Conservation (phyloP, 139 green algal genomes). For the Volvox africanus region DNA sequence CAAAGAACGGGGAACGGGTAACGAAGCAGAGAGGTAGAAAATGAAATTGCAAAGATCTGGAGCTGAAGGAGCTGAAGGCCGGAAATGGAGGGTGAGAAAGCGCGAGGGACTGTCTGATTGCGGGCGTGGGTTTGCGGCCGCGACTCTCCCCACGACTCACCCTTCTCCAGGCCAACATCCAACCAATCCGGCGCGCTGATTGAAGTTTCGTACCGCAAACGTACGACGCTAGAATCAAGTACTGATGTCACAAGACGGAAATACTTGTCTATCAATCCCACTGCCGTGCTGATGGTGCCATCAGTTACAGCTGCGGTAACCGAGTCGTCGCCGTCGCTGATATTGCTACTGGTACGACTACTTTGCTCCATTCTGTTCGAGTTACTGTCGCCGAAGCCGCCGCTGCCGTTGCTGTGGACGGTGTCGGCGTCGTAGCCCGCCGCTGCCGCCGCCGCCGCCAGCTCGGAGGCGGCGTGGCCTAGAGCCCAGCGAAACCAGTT, state of each 20-base stretch:
- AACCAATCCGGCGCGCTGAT: not conserved
- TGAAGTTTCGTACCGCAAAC: not conserved
- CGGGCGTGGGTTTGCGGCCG: too few species aligned
- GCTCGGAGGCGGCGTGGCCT: not conserved
- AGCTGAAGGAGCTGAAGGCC: too few species aligned
- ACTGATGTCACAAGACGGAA: not conserved
- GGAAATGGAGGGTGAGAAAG: too few species aligned
- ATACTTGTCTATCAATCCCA: not conserved
- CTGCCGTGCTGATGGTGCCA: not conserved
- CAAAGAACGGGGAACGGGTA: too few species aligned
- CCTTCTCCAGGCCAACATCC: too few species aligned
- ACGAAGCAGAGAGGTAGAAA: too few species aligned
- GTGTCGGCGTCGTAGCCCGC: not conserved
- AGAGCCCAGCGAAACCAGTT: conserved; percentile 23
- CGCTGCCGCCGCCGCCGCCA: not conserved
- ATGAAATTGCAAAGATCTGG: too few species aligned
- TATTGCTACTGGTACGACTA: too few species aligned
- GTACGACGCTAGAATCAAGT: not conserved
- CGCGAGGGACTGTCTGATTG: too few species aligned
- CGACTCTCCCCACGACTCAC: too few species aligned
- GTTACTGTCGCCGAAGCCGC: too few species aligned
- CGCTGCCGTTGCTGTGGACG: not conserved
- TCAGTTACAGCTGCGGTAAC: not conserved
- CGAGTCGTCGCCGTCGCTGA: not conserved
- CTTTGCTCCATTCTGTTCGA: not conserved